Conservation (phyloP, 192 early-diverging fungal genomes). For the Umbelopsis sp. region DNA sequence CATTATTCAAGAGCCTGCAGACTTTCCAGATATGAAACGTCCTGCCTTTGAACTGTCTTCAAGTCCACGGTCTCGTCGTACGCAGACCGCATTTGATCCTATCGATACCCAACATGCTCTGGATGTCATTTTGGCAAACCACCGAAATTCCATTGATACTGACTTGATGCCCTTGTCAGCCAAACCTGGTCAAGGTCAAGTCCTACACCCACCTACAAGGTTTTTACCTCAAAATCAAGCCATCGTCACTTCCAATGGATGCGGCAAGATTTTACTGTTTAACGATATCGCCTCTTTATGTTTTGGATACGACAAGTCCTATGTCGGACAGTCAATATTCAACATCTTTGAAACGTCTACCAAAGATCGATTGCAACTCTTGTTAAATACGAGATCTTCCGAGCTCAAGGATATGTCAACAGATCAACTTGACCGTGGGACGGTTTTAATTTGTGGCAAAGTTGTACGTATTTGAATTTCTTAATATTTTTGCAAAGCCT, state of each 20-base stretch:
- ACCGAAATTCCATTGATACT: background rate
- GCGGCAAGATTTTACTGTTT: constrained; percentile 50
- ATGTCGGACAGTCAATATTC: constrained; percentile 25
- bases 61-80: background rate
- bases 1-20: background rate
- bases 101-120: background rate
- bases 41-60: background rate
- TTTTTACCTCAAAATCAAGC: constrained; percentile 63
- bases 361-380: background rate
- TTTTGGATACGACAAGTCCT: constrained; percentile 48
- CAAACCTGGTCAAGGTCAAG: background rate
- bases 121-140: background rate
- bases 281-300: constrained; percentile 62
- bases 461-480: constrained; percentile 20
- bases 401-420: background rate
- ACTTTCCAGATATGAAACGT: background rate
- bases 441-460: constrained; percentile 36
- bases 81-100: background rate
- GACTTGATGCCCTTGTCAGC: background rate
- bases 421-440: constrained; percentile 17
- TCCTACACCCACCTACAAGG: constrained; percentile 52
- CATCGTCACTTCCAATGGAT: constrained; percentile 56
- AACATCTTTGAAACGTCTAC: constrained; percentile 14
- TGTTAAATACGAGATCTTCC: background rate
- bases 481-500: background rate